Evolutionary conservation across 1,139 yeast species (phyloP).

Genomic region (Debaryomyces nepalensis): DNA sequence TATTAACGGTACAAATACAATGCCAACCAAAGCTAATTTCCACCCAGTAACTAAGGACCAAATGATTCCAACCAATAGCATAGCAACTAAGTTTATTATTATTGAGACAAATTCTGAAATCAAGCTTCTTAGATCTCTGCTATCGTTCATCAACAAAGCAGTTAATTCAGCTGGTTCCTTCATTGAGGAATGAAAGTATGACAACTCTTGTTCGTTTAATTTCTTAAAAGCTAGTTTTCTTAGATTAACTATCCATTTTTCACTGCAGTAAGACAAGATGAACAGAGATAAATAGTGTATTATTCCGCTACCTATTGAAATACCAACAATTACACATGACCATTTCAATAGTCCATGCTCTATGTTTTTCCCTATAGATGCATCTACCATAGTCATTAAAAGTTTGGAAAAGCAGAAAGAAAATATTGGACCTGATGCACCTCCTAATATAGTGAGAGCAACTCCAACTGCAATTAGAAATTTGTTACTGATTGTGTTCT

Average conservation of each 20-base stretch:
- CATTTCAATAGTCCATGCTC: conserved; percentile 53
- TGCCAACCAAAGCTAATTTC: conserved; percentile 81
- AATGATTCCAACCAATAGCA: conserved; percentile 61
- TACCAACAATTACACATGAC: conserved; percentile 65
- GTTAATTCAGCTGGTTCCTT: conserved; percentile 61
- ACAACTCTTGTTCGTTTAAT: conserved; percentile 56
- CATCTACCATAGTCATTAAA: conserved; percentile 56
- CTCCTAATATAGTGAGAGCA: conserved; percentile 55
- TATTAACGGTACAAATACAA: conserved; percentile 72
- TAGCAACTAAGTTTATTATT: conserved; percentile 52
- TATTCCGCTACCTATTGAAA: conserved; percentile 66
- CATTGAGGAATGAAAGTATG: conserved; percentile 52
- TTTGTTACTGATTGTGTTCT: conserved; percentile 38
- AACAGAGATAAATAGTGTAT: conserved; percentile 56
- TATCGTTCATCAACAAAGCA: conserved; percentile 75
- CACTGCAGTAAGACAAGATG: conserved; percentile 62
- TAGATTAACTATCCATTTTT: conserved; percentile 63
- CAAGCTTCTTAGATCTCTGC: conserved; percentile 72
- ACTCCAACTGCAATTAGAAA: conserved; percentile 55
- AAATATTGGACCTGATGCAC: conserved; percentile 73
- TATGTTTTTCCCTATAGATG: conserved; percentile 34
- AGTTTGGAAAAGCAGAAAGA: conserved; percentile 77
- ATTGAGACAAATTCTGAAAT: conserved; percentile 66
- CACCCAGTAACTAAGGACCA: conserved; percentile 89
- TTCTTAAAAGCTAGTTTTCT: conserved; percentile 55